Base-by-base conservation (phyloP, 805 yeast genomes). In the Metschnikowia santaceciliae region DNA sequence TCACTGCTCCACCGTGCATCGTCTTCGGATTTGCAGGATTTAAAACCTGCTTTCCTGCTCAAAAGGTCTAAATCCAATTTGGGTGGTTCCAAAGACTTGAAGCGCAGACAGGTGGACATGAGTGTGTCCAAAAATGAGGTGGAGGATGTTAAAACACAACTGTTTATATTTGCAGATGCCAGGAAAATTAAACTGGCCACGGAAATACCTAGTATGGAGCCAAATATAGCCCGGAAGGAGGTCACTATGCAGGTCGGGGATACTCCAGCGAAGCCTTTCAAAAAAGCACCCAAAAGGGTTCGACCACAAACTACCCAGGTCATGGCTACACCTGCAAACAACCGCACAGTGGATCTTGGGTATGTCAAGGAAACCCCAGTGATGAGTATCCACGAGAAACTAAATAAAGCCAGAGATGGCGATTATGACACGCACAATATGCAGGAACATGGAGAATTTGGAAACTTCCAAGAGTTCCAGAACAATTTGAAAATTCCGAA, bases 71-170 rank as follows among this genome's bases (percentile, higher is more conserved):
- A 70, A 49, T 74, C 78, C 0, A 71, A 65, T 46, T 61, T 74
- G 36, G 47, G 47, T 13, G 68, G 72, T 2, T 65, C 77, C 1
- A 71, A 68, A 40, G 66, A 69, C 49, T 55, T 74, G 46, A 69
- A 70, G 22, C 63, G 69, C 46, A 53, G 78, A 37, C 76, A 72
- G 56, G 75, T 74, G 19, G 78, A 74, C 42, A 63, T 74, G 55
- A 65, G 72, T 0, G 48, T 59, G 4, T 8, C 46, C 7, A 45
- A 45, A 32, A 20, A 44, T 13, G 59, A 51, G 2, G 41, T 46
- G 2, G 42, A 23, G 5, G 58, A 53, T 15, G 3, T 38, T 6
- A 52, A 45, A 19, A 35, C 30, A 32, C 42, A 39, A 14, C n/a
- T 42, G 33, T 57, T 65, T 63, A 53, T 72, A 46, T 62, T 64